These are phyloP conservation scores for Monosporascus sp. DNA, from an alignment of 2,329 filamentous ascomycete genomes.

Conservation along the genomic window DNA sequence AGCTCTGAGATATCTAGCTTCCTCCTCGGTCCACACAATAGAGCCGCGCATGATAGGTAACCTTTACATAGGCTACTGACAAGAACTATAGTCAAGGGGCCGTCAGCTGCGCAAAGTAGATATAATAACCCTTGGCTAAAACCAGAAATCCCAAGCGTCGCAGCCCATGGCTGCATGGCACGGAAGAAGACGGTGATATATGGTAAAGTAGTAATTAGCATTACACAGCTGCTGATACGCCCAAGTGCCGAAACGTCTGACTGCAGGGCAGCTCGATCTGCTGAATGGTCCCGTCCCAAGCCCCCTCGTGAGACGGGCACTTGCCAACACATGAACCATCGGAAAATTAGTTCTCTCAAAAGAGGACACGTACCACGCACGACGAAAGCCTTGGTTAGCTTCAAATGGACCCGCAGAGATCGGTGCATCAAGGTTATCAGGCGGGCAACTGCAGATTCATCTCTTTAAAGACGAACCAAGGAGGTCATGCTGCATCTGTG, in stretches of 20 bases:
- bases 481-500: not conserved
- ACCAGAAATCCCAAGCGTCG: not conserved
- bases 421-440: not conserved
- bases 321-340: not conserved
- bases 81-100: not conserved
- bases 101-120: slow-evolving; percentile 1
- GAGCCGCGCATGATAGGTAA: slow-evolving; percentile 9
- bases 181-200: not conserved
- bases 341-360: not conserved
- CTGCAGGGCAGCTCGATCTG: not conserved
- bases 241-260: not conserved
- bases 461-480: not conserved
- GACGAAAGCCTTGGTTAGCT: not conserved
- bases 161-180: not conserved
- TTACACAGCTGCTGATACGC: not conserved
- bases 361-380: not conserved
- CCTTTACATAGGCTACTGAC: not conserved
- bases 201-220: not conserved
- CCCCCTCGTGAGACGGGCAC: not conserved
- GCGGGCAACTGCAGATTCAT: not conserved
- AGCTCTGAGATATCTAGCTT: slow-evolving; percentile 35
- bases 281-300: not conserved
- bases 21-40: slow-evolving; percentile 34
- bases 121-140: not conserved
- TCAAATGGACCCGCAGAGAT: not conserved